Conservation (phyloP, 2,329 filamentous ascomycete genomes). For the Xylaria polymorpha region DNA sequence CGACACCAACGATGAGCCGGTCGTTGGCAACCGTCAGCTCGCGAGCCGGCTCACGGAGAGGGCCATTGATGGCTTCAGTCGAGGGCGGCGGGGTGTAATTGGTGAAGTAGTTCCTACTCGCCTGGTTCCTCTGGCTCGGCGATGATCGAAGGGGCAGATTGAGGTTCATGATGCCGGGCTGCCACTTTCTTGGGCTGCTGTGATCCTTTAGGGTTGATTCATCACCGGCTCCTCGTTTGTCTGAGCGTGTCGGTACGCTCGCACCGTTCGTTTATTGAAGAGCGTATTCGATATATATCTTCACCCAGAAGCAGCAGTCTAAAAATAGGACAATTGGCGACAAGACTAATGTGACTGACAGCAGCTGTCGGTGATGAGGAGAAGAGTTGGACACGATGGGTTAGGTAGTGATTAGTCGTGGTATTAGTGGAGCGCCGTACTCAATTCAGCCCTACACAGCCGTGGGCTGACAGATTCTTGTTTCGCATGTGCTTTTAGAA, state of each 20-base stretch:
- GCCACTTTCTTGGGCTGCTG: neutral
- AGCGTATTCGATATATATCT: constrained; percentile 1
- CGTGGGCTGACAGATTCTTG: constrained; percentile 15
- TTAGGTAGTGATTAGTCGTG: constrained; percentile 19
- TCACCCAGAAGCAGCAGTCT: constrained; percentile 2
- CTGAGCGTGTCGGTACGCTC: neutral
- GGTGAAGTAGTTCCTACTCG: constrained; percentile 68
- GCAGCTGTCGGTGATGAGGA: constrained; percentile 27
- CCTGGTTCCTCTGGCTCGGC: constrained; percentile 63
- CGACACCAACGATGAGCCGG: constrained; percentile 79
- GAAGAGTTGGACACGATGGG: constrained; percentile 9
- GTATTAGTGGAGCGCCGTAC: constrained; percentile 36
- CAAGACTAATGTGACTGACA: constrained; percentile 14
- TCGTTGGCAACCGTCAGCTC: constrained; percentile 67
- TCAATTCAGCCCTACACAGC: constrained; percentile 30
- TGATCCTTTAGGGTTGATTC: constrained; percentile 24
- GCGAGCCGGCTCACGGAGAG: constrained; percentile 65
- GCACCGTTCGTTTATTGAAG: neutral
- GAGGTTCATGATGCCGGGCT: constrained; percentile 57
- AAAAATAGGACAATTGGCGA: neutral
- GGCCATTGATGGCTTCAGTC: constrained; percentile 72
- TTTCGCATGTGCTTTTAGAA: constrained; percentile 3
- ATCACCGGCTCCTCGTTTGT: constrained; percentile 31
- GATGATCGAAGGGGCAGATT: constrained; percentile 63
- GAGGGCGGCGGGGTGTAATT: constrained; percentile 66